Evolutionary conservation across 331 rosid species (phyloP), one percentile per base, ranked within the genome.

Genomic region (Phaseolus coccineus): DNA sequence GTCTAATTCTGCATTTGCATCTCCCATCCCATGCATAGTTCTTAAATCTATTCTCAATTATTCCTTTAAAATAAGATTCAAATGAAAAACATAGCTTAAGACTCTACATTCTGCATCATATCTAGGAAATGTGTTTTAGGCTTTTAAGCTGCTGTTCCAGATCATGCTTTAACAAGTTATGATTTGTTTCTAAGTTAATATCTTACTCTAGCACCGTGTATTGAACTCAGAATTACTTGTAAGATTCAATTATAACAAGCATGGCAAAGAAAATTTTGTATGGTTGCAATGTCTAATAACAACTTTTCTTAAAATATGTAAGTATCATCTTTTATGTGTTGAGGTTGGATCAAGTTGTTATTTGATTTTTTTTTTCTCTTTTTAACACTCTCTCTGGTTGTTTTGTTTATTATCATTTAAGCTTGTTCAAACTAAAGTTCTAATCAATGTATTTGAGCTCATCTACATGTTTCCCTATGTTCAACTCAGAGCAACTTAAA

Each of bases 401-500:
- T 56, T 42, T 3, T 67, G 65, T 69, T 53, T 65, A 56, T 67
- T 58, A 30, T 58, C 68, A 55, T 51, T 73, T 13, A 31, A 44
- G 14, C 22, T 14, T 30, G 66, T 42, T 39, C 53, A 73, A 68
- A 76, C 51, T 12, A 46, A 12, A 12, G 51, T 69, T 80, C 74
- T 37, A 64, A 68, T 63, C 42, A 51, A 75, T 62, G 55, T 13
- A 40, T 77, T 59, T 81, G 77, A 55, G 62, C 76, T 85, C 62
- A 39, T 27, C 67, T 25, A 28, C 50, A 27, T 48, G 56, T 58
- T 69, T 25, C 80, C 69, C 22, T 35, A 42, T 78, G 28, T 66
- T 67, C 59, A 63, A 35, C 52, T 63, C 44, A 12, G 39, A 53
- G 52, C 56, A 76, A 81, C 19, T 67, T 83, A 61, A 61, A 73